Conservation (phyloP, 2,329 filamentous ascomycete genomes). For the Colletotrichum sp. region DNA sequence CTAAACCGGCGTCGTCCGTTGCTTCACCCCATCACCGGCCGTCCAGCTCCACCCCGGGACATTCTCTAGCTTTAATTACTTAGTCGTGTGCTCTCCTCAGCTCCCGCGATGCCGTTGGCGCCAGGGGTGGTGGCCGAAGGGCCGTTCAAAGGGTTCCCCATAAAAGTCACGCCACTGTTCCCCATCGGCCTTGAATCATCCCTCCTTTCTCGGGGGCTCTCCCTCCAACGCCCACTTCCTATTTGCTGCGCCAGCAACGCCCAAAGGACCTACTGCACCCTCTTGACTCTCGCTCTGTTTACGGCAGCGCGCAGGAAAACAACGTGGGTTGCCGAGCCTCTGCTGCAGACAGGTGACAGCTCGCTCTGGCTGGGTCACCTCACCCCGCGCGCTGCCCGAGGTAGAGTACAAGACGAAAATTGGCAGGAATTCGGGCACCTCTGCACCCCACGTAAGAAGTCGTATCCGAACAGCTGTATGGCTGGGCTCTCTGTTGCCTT, state of each 20-base stretch:
- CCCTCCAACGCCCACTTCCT: background rate
- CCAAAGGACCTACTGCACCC: background rate
- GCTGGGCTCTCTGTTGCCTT: background rate
- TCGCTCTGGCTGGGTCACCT: background rate
- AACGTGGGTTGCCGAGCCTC: background rate
- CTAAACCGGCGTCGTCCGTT: background rate
- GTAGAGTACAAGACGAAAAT: background rate
- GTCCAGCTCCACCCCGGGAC: conserved; percentile 13
- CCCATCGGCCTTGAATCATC: conserved; percentile 11
- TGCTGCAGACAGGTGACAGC: background rate
- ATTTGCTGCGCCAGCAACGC: background rate
- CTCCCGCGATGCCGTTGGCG: background rate
- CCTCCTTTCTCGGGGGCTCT: background rate
- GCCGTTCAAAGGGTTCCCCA: background rate
- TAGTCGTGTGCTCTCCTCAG: background rate
- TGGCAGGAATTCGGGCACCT: background rate
- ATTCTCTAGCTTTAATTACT: conserved; percentile 8
- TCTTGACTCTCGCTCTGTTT: background rate
- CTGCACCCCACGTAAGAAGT: background rate
- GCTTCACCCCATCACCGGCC: background rate
- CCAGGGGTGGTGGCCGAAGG: background rate
- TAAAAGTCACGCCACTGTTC: conserved; percentile 21
- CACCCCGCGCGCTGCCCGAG: background rate
- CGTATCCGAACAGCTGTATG: background rate
- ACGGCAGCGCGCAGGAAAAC: background rate